Evolutionary conservation across 1,284 basidiomycete species (phyloP).

Genomic region (Wolfiporia cocos): DNA sequence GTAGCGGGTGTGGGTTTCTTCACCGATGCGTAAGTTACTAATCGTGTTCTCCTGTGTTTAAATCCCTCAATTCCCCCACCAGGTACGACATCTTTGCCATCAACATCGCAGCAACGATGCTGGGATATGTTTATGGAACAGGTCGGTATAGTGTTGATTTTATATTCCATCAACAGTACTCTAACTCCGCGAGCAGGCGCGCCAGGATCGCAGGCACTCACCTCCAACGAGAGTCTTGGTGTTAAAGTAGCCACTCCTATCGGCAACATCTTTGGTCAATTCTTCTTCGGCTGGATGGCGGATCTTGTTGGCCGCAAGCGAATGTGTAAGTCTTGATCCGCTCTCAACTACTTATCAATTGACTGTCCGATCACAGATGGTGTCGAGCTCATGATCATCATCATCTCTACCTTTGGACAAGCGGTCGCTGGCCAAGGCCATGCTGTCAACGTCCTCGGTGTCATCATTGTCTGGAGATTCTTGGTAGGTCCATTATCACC

Average conservation of each 20-base stretch:
- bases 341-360: constrained; percentile 1
- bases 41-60: background rate
- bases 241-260: constrained; percentile 74
- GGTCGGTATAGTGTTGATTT: background rate
- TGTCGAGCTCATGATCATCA: constrained; percentile 52
- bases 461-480: constrained; percentile 52
- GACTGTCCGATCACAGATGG: constrained; percentile 40
- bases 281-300: constrained; percentile 52
- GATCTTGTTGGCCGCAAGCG: constrained; percentile 50
- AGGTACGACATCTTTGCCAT: constrained; percentile 75
- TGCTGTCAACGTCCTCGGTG: constrained; percentile 51
- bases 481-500: constrained; percentile 24
- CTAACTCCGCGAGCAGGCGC: no score
- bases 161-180: no score
- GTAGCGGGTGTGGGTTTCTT: constrained; percentile 82
- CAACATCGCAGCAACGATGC: constrained; percentile 71
- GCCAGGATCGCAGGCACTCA: no score
- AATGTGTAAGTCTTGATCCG: constrained; percentile 29
- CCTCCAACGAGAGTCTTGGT: constrained; percentile 61
- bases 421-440: constrained; percentile 44
- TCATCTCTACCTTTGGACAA: constrained; percentile 43
- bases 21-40: constrained; percentile 59
- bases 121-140: constrained; percentile 55
- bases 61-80: background rate
- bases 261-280: constrained; percentile 55